Percentiles rank a stretch among this genome's conserved stretches.
Conservation (phyloP, 441 rosid species). For the Cnidoscolus chayamansa region DNA sequence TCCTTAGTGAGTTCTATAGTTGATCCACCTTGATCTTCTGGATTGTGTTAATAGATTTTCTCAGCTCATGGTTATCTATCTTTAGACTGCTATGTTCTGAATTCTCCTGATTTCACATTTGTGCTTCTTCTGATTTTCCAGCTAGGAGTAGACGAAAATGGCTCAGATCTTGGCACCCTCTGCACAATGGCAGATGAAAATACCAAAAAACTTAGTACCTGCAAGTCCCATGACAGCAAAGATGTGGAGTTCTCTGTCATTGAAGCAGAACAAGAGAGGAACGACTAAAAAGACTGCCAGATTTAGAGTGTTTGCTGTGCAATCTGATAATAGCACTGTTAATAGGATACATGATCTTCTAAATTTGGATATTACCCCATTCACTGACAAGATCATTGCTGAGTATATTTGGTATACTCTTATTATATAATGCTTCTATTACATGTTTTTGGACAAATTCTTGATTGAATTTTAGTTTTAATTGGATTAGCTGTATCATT, state of each 20-base stretch:
- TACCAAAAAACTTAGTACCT: constrained; percentile 46
- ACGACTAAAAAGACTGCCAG: constrained; percentile 39
- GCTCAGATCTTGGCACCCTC: constrained; percentile 85
- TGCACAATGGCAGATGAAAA: constrained; percentile 72
- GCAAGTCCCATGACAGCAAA: constrained; percentile 49
- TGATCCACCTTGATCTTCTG: not conserved
- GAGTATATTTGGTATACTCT: constrained; percentile 80
- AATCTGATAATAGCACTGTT: constrained; percentile 64
- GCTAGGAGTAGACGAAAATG: constrained; percentile 54
- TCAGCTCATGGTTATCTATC: constrained; percentile 10
- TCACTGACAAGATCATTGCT: constrained; percentile 79
- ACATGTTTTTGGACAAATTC: not conserved
- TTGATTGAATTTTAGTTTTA: not conserved
- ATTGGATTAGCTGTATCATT: not conserved
- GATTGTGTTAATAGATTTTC: not conserved
- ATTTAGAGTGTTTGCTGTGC: constrained; percentile 58
- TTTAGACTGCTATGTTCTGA: not conserved
- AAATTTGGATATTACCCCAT: constrained; percentile 76
- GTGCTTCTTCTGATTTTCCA: constrained; percentile 14
- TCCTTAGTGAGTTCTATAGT: constrained; percentile 7
- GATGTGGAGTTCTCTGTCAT: constrained; percentile 56
- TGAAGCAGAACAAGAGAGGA: constrained; percentile 70
- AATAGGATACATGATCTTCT: constrained; percentile 75
- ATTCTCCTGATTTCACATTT: not conserved
- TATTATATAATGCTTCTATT: not conserved